These are phyloP conservation scores for Hippophae tibetana DNA, from an alignment of 306 rosid species.

Conservation along the genomic window DNA sequence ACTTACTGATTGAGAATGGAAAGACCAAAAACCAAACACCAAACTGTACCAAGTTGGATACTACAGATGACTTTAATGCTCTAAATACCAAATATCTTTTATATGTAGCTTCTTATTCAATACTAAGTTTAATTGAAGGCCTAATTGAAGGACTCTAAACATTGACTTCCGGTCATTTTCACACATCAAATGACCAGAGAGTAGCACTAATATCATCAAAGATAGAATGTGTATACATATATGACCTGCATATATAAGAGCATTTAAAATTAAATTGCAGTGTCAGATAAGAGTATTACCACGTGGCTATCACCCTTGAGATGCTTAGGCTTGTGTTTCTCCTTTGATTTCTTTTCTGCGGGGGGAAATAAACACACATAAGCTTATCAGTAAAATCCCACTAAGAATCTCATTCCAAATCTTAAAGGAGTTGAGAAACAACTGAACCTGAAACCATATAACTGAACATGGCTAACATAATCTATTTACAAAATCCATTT, in stretches of 20 bases:
- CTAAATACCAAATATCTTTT: too few species aligned
- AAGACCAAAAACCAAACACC: too few species aligned
- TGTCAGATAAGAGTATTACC: constrained; percentile 35
- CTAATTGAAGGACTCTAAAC: too few species aligned
- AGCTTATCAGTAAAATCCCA: background rate
- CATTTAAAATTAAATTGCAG: background rate
- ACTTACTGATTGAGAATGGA: too few species aligned
- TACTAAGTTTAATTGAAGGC: too few species aligned
- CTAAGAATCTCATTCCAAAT: constrained; percentile 8
- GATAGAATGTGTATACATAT: too few species aligned
- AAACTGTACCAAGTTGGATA: too few species aligned
- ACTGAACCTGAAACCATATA: background rate
- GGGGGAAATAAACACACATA: constrained; percentile 7
- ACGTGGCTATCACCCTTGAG: constrained; percentile 29
- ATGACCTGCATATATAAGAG: background rate
- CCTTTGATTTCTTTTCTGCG: constrained; percentile 70
- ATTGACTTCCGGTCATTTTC: too few species aligned
- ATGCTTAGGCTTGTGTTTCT: constrained; percentile 46
- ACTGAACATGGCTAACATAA: background rate
- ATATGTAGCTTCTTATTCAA: too few species aligned
- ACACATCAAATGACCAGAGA: too few species aligned
- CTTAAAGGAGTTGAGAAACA: constrained; percentile 3
- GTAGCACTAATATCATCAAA: too few species aligned
- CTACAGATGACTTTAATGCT: too few species aligned
- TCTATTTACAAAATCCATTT: background rate